Evolutionary conservation across 148 eudicot genomes (phyloP), one percentile per base, ranked within the genome.

Genomic region (Dianthus caryophyllus): DNA sequence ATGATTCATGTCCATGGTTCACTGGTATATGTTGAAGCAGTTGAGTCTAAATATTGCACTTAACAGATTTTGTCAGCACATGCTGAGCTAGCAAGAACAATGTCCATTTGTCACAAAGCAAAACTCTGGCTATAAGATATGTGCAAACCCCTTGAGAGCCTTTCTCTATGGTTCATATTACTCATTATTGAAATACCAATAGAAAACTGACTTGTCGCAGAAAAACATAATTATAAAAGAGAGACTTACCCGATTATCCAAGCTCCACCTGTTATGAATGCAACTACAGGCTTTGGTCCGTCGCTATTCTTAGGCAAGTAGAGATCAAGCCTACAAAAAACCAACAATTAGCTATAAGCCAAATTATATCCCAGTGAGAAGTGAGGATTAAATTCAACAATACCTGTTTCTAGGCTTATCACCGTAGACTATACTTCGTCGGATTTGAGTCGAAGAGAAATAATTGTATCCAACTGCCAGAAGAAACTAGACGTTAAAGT

Each of bases 201-300:
- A 2, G 27, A 61, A n/a, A 22, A 41, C 21, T 61, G 49, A 61
- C 47, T 38, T 61, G 53, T 21, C 5, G 26, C 41, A 9, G 14
- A 6, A 36, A 2, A 31, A 33, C 41, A 27, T 39, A 30, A 16
- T 5, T 36, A 9, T 21, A 25, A 72, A 2, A 73, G 44, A 41
- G 11, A 6, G 44, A 83, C 94, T 81, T 71, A 94, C 98, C 98
- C 98, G 69, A 94, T 94, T 71, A 90, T 90, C 98, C 98, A 94
- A 60, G 98, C 98, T 68, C 98, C 98, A 69, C 98, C 98, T n/a
- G 98, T 90, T 60, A 94, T 87, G 79, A 94, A 94, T 41, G 80
- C 76, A 25, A 94, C 79, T 74, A 90, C 92, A 70, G 98, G 97
- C 77, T 84, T 88, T 67, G 77, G 83, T 47, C 84, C 79, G 11